Evolutionary conservation across 169 alveolate species (phyloP), one percentile per base, ranked within the genome.

Genomic region (Cardiosporidium cionae): DNA sequence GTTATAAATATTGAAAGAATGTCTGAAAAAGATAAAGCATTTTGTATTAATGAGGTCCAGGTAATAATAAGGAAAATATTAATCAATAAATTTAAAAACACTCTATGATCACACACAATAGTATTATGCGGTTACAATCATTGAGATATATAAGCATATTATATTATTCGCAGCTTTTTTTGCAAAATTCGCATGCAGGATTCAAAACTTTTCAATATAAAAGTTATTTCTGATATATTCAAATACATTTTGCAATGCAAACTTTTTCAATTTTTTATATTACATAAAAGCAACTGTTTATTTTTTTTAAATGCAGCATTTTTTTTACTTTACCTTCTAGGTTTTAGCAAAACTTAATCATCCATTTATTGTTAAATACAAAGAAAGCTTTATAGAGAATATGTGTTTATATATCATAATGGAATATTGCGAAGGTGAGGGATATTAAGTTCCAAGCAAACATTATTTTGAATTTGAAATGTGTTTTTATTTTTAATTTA

Each of bases 351-450:
- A 92, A 0, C 81, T 93, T 86, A 86, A 92, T 37, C 98, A 93
- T 77, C 98, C 98, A 2, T 91, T 88, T 76, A 91, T 93, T 68
- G 91, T 93, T 31, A 83, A 94, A n/a, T 93, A 91, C 73, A 78
- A 91, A 58, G 98, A 93, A 79, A 89, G 95, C 27, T 93, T 90
- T 72, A 86, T 93, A 83, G 96, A 91, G 58, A 87, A 88, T 67
- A 78, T 83, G 68, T 82, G 88, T 71, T 76, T 91, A 28, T 87
- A 94, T 78, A 90, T 91, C 31, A 91, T 91, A 34, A 90, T 90
- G 95, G 95, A 89, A 76, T 91, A 87, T 79, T 93, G 95, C 2
- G 93, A 91, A 79, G 94, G 95, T 32, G 93, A 93, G 1, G 91
- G 5, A 9, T 44, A 44, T 44, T 44, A 44, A n/a, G n/a, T n/a